Evolutionary conservation across 192 early-diverging fungal genomes (phyloP).

Genomic region (Coemansia sp.): DNA sequence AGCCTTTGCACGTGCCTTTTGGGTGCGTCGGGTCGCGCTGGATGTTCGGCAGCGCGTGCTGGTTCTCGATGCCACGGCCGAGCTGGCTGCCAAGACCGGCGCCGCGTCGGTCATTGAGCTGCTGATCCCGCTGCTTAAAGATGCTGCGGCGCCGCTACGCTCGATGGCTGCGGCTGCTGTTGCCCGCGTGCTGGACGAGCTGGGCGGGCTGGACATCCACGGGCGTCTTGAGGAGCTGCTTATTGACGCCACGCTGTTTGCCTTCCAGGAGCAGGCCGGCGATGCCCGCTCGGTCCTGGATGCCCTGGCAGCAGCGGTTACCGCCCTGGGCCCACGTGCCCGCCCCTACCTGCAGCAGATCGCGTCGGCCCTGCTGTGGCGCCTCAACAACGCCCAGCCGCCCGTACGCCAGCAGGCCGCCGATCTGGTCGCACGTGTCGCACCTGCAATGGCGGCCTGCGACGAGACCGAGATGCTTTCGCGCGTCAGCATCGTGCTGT

Average conservation of each 20-base stretch:
- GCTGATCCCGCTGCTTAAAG: slow-evolving; percentile 91
- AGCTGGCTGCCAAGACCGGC: slow-evolving; percentile 89
- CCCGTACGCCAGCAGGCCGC: slow-evolving; percentile 97
- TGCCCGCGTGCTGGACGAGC: slow-evolving; percentile 67
- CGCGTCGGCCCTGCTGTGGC: slow-evolving; percentile 91
- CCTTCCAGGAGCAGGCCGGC: slow-evolving; percentile 98
- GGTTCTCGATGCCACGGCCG: slow-evolving; percentile 94
- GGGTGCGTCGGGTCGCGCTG: slow-evolving; percentile 96
- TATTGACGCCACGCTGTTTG: slow-evolving; percentile 95
- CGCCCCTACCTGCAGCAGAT: slow-evolving; percentile 94
- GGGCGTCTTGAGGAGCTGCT: slow-evolving; percentile 88
- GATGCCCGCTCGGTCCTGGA: slow-evolving; percentile 91
- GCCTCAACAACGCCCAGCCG: slow-evolving; percentile 94
- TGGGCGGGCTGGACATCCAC: slow-evolving; percentile 92
- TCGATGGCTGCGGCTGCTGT: slow-evolving; percentile 99
- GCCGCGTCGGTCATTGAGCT: slow-evolving; percentile 84
- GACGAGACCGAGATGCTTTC: slow-evolving; percentile 95
- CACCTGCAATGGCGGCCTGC: slow-evolving; percentile 89
- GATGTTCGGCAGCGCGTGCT: slow-evolving; percentile 91
- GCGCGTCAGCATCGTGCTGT: slow-evolving; percentile 88
- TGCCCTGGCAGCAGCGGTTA: slow-evolving; percentile 93
- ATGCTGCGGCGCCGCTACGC: slow-evolving; percentile 89
- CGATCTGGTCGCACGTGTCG: slow-evolving; percentile 91
- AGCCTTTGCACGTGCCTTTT: slow-evolving; percentile 95
- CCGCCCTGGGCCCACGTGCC: slow-evolving; percentile 81